These are phyloP conservation scores for Pharnaceum exiguum DNA, from an alignment of 148 eudicot species.

Conservation along the genomic window DNA sequence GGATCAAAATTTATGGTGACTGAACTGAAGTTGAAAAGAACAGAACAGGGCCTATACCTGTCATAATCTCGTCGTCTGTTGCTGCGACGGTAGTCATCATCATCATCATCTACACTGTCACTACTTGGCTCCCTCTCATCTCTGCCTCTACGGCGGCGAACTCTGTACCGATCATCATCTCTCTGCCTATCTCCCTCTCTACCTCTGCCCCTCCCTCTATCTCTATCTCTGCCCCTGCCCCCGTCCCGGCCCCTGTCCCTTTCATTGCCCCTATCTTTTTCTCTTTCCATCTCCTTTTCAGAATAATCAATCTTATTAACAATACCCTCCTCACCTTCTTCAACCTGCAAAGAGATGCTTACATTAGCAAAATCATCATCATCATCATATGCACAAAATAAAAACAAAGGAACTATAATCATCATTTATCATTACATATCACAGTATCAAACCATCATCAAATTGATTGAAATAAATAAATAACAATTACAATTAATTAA, in stretches of 20 bases:
- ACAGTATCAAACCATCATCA: too few relatives aligned
- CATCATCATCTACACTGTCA: conserved; percentile 54
- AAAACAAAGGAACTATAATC: too few relatives aligned
- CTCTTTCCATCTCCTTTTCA: conserved; percentile 30
- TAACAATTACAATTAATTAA: background rate
- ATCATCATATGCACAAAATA: too few relatives aligned
- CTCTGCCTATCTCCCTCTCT: conserved; percentile 31
- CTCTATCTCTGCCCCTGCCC: conserved; percentile 29
- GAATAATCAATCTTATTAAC: conserved; percentile 56
- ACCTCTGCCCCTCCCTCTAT: conserved; percentile 31
- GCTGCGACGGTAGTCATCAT: too few relatives aligned
- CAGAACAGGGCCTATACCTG: too few relatives aligned
- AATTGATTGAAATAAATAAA: too few relatives aligned
- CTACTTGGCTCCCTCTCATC: conserved; percentile 58
- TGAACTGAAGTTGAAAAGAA: too few relatives aligned
- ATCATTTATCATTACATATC: too few relatives aligned
- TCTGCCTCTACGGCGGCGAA: conserved; percentile 25
- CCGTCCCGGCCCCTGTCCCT: conserved; percentile 29
- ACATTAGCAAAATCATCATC: background rate
- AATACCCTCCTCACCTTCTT: conserved; percentile 49
- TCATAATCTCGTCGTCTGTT: conserved; percentile 57
- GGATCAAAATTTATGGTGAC: too few relatives aligned
- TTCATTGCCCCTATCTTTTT: conserved; percentile 26
- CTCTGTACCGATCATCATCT: conserved; percentile 29
- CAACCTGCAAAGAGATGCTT: conserved; percentile 34